Evolutionary conservation across 768 basidiomycete genomes (phyloP).

Genomic region (Naganishia onofrii): DNA sequence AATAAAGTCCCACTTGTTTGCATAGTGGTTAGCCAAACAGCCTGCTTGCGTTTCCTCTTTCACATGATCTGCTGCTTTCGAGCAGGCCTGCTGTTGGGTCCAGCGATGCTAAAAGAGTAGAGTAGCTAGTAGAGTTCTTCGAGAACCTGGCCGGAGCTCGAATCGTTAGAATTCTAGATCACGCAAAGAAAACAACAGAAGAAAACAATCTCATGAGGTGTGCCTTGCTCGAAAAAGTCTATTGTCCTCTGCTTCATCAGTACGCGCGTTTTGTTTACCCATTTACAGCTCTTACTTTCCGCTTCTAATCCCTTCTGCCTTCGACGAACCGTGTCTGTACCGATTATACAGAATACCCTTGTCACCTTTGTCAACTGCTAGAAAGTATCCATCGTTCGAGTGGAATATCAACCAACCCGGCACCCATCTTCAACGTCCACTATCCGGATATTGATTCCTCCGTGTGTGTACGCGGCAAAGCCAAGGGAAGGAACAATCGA

Average conservation of each 20-base stretch:
- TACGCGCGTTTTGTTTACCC: not conserved
- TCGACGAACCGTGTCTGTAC: too few relatives aligned
- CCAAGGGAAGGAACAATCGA: not conserved
- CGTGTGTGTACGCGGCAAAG: not conserved
- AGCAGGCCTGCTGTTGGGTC: too few relatives aligned
- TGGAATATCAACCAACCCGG: not conserved
- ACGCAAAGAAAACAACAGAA: too few relatives aligned
- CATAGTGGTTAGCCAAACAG: too few relatives aligned
- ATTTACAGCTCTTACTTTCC: not conserved
- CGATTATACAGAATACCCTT: not conserved
- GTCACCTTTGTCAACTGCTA: not conserved
- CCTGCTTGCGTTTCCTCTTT: too few relatives aligned
- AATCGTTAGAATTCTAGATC: too few relatives aligned
- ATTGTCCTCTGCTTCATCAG: not conserved
- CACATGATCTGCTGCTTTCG: too few relatives aligned
- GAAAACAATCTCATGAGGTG: too few relatives aligned
- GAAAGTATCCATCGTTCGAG: not conserved
- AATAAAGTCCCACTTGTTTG: too few relatives aligned
- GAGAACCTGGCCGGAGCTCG: too few relatives aligned
- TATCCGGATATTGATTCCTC: not conserved
- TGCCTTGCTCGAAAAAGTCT: not conserved
- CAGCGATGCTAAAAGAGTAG: too few relatives aligned
- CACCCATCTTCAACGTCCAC: not conserved
- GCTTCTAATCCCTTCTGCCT: not conserved
- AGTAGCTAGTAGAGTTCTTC: too few relatives aligned